Percentiles rank a stretch among this genome's conserved stretches.
Conservation (phyloP, 2,329 filamentous ascomycete species). For the Torrubiellomyces zombiae region DNA sequence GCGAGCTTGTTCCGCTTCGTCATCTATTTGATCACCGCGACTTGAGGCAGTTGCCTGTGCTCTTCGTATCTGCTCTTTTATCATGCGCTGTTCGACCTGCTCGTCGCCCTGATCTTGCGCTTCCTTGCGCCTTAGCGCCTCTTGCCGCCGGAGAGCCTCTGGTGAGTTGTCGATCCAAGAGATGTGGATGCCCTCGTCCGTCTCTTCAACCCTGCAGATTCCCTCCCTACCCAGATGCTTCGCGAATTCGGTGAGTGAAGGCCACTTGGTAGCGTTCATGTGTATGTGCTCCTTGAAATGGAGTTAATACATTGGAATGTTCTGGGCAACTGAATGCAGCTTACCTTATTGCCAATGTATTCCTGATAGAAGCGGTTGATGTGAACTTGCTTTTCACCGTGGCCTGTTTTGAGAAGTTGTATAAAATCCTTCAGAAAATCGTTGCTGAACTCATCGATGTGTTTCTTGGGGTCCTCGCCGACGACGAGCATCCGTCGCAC, state of each 20-base stretch:
- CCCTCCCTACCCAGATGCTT: slow-evolving; percentile 76
- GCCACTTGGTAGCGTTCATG: slow-evolving; percentile 88
- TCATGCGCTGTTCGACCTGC: slow-evolving; percentile 67
- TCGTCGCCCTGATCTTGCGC: slow-evolving; percentile 82
- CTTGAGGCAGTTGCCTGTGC: slow-evolving; percentile 39
- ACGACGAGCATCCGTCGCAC: slow-evolving; percentile 79
- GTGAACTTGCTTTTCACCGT: slow-evolving; percentile 79
- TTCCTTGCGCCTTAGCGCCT: slow-evolving; percentile 70
- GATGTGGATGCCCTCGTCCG: slow-evolving; percentile 68
- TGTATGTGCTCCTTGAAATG: slow-evolving; percentile 54
- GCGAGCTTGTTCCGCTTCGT: slow-evolving; percentile 22
- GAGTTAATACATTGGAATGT: not conserved
- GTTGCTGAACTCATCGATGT: slow-evolving; percentile 65
- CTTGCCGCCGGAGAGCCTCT: slow-evolving; percentile 63
- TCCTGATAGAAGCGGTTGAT: slow-evolving; percentile 93
- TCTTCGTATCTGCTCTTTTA: slow-evolving; percentile 68
- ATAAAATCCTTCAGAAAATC: slow-evolving; percentile 74
- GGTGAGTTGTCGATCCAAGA: slow-evolving; percentile 86
- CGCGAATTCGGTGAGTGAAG: slow-evolving; percentile 74
- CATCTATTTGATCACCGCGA: slow-evolving; percentile 21
- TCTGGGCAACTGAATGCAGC: not conserved
- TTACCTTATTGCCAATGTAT: slow-evolving; percentile 61
- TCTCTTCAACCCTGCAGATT: slow-evolving; percentile 80
- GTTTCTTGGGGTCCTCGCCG: slow-evolving; percentile 72
- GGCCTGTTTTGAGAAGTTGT: slow-evolving; percentile 58